Base-by-base conservation (phyloP, 2,329 filamentous ascomycete genomes). In the Ramularia endophylla region DNA sequence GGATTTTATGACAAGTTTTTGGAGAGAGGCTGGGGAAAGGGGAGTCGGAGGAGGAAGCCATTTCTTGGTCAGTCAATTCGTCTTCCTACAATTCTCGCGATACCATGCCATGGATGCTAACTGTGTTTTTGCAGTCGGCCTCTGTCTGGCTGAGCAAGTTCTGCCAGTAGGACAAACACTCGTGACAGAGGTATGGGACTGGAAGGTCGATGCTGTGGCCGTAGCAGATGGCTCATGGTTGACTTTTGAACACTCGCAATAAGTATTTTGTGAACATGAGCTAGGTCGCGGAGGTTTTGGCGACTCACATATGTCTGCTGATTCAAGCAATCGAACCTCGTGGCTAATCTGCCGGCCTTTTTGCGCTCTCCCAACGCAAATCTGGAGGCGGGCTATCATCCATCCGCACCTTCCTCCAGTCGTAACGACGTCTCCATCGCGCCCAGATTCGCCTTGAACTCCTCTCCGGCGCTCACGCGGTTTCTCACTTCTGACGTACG, bases 1-100 rank as follows among this genome's bases (percentile, higher is more conserved):
- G 92, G 92, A 22, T 98, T 94, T 68, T 98, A 98, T 71, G 92
- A 98, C 69, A 85, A 81, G 64, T 98, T 95, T 65, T 68, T 98
- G 60, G 78, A 83, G 57, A 79, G 83, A 53, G 22, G 22, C 11
- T 94, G 89, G 74, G 64, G 55, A 54, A 46, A 56, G 47, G 50
- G 56, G 47, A 51, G 55, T 47, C 50, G 53, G 57, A 50, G 55
- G 36, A 64, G 62, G 51, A 77, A 75, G 68, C 77, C 75, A 53
- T 72, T 75, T 67, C 73, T 80, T 54, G 74, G 78, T 81, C n/a
- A n/a, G n/a, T n/a, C n/a, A 66, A 68, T 72, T 52, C 5, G 7
- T 17, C 58, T 32, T 27, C 9, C n/a, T n/a, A n/a, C n/a, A n/a
- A n/a, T n/a, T n/a, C n/a, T n/a, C n/a, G n/a, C n/a, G n/a, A n/a